These are phyloP conservation scores for Begonia masoniana DNA, from an alignment of 306 rosid species.

Conservation along the genomic window DNA sequence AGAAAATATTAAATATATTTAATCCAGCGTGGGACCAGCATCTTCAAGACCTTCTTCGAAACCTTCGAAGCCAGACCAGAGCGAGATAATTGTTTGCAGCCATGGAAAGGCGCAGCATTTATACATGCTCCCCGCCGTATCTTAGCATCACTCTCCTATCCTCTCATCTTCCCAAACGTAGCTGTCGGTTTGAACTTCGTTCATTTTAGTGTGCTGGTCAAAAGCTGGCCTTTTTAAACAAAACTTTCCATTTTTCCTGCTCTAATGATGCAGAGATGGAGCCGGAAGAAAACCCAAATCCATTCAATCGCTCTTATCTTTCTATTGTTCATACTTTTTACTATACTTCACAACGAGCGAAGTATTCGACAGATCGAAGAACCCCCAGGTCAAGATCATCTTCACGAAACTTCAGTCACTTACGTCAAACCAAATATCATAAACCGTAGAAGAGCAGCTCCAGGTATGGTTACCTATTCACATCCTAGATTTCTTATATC, in stretches of 20 bases:
- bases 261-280: constrained; percentile 46
- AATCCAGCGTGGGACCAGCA: too few species aligned
- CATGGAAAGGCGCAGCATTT: too few species aligned
- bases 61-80: too few species aligned
- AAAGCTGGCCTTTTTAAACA: neutral
- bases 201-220: neutral
- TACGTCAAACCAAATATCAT: constrained; percentile 67
- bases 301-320: constrained; percentile 43
- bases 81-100: too few species aligned
- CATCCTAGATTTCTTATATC: neutral
- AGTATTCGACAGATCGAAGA: constrained; percentile 49
- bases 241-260: neutral
- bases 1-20: too few species aligned
- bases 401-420: constrained; percentile 29
- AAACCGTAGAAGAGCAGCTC: constrained; percentile 19
- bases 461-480: constrained; percentile 20
- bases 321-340: constrained; percentile 36
- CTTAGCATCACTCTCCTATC: too few species aligned
- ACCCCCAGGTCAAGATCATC: constrained; percentile 29
- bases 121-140: too few species aligned
- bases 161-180: neutral
- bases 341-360: constrained; percentile 57
- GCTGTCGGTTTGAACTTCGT: neutral
- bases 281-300: constrained; percentile 47
- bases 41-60: too few species aligned